phyloP scores from a whole-genome alignment of 331 rosid genomes.

The Acacia pycnantha region DNA sequence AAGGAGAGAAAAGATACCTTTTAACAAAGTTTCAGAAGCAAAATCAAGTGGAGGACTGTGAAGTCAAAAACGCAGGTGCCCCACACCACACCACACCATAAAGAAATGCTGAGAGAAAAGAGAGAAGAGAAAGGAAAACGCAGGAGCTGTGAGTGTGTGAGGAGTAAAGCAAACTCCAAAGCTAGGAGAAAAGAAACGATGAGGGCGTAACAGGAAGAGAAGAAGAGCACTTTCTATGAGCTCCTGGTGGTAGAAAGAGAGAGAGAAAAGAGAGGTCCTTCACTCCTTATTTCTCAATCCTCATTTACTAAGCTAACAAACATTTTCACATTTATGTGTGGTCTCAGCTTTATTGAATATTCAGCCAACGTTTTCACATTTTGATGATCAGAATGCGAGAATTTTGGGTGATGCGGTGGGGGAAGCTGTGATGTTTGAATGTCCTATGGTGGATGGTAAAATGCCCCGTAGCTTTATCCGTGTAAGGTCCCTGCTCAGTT shows the following conservation, averaged over 20 bases:
- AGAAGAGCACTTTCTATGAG: slow-evolving; percentile 2
- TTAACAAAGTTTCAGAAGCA: slow-evolving; percentile 39
- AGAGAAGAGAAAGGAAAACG: background rate
- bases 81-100: slow-evolving; percentile 51
- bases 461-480: too few species aligned
- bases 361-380: too few species aligned
- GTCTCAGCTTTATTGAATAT: background rate
- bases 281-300: background rate
- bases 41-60: slow-evolving; percentile 39
- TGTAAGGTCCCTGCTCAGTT: too few species aligned
- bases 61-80: slow-evolving; percentile 49
- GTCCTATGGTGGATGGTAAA: too few species aligned
- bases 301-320: background rate
- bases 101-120: background rate
- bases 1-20: slow-evolving; percentile 44
- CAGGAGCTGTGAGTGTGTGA: background rate
- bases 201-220: background rate
- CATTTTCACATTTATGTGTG: background rate
- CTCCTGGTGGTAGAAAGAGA: background rate
- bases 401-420: too few species aligned
- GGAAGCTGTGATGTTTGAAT: too few species aligned
- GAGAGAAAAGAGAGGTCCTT: background rate
- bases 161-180: slow-evolving; percentile 21
- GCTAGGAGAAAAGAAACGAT: slow-evolving; percentile 14
- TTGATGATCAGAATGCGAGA: too few species aligned